phyloP scores from a whole-genome alignment of 140 eudicot species.

The Erigeron philadelphicus region DNA sequence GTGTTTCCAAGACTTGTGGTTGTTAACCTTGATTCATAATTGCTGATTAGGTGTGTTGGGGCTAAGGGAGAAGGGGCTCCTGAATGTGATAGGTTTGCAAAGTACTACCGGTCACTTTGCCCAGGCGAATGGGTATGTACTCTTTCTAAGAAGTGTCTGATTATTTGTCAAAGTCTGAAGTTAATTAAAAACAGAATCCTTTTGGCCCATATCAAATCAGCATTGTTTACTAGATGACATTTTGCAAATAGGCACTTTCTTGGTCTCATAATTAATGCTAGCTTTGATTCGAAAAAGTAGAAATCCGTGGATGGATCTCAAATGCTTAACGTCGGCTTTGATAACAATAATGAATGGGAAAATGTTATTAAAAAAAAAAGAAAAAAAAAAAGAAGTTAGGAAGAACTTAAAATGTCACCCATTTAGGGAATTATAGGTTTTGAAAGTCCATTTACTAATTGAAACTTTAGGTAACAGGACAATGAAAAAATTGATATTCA shows the following conservation, averaged over 20 bases:
- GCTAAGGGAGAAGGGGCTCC: slow-evolving; percentile 90
- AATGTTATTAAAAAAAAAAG: too few relatives aligned
- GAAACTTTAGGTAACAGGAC: too few relatives aligned
- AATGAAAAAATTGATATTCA: too few relatives aligned
- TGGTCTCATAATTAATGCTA: neutral
- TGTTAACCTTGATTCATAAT: slow-evolving; percentile 5
- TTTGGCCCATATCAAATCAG: neutral
- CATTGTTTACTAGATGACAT: too few relatives aligned
- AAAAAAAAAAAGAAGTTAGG: too few relatives aligned
- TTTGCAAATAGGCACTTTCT: too few relatives aligned
- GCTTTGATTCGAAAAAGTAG: neutral
- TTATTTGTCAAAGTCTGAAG: neutral
- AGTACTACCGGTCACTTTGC: slow-evolving; percentile 89
- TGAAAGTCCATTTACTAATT: too few relatives aligned
- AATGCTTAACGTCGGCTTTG: neutral
- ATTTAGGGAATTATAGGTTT: too few relatives aligned
- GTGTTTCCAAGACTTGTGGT: neutral
- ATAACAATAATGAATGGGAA: too few relatives aligned
- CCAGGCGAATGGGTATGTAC: slow-evolving; percentile 94
- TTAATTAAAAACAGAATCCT: neutral
- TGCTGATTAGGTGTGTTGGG: slow-evolving; percentile 52
- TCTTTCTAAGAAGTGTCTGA: neutral
- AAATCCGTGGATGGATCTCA: neutral
- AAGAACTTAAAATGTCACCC: too few relatives aligned
- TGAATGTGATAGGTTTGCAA: slow-evolving; percentile 89